Evolutionary conservation across 2,329 filamentous ascomycete species (phyloP).

Genomic region (Neonectria ditissima): DNA sequence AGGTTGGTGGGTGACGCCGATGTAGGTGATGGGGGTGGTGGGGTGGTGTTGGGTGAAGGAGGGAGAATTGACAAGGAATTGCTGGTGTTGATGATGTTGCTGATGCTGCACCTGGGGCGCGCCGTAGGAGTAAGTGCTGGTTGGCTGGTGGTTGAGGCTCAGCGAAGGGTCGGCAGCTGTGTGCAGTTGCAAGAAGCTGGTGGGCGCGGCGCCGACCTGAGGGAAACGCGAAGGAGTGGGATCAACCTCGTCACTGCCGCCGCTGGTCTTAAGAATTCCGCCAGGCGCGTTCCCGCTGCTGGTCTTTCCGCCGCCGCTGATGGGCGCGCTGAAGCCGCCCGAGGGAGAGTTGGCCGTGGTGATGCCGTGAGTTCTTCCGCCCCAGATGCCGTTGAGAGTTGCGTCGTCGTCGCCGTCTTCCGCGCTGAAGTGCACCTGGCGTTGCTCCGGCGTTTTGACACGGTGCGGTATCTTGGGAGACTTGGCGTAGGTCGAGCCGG

Average conservation of each 20-base stretch:
- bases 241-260: slow-evolving; percentile 22
- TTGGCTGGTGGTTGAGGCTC: slow-evolving; percentile 46
- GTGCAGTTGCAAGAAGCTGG: slow-evolving; percentile 48
- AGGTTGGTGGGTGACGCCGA: slow-evolving; percentile 40
- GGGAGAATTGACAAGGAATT: slow-evolving; percentile 10
- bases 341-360: slow-evolving; percentile 41
- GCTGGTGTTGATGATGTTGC: slow-evolving; percentile 13
- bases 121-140: slow-evolving; percentile 34
- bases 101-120: slow-evolving; percentile 28
- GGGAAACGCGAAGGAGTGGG: slow-evolving; percentile 43
- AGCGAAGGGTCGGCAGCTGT: slow-evolving; percentile 51
- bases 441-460: slow-evolving; percentile 43
- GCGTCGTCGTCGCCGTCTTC: neutral
- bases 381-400: slow-evolving; percentile 7
- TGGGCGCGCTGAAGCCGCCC: slow-evolving; percentile 38
- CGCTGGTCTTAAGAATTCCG: slow-evolving; percentile 22
- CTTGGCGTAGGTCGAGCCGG: slow-evolving; percentile 42
- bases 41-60: slow-evolving; percentile 18
- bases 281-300: slow-evolving; percentile 12
- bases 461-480: slow-evolving; percentile 48
- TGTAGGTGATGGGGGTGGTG: slow-evolving; percentile 44
- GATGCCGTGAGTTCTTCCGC: slow-evolving; percentile 25
- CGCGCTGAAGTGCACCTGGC: slow-evolving; percentile 50
- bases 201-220: slow-evolving; percentile 43
- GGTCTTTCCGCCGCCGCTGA: slow-evolving; percentile 20